phyloP scores from a whole-genome alignment of 129 eudicot genomes.

The Oenanthe sinensis region DNA sequence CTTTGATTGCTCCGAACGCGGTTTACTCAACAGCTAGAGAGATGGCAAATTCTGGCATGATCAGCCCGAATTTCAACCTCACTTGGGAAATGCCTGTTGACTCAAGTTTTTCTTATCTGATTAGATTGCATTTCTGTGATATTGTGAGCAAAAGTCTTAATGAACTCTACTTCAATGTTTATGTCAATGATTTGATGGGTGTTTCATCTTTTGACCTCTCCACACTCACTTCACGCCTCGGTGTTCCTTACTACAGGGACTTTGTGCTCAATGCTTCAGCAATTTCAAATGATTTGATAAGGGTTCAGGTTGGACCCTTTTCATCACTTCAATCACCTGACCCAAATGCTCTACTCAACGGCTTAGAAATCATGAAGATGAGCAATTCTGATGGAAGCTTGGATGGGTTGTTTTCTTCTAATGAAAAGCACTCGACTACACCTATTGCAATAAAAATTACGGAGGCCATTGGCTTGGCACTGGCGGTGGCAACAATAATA shows the following conservation, averaged over 20 bases:
- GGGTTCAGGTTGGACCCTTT: slow-evolving; percentile 72
- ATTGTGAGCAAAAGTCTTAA: slow-evolving; percentile 60
- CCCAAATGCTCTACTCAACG: slow-evolving; percentile 83
- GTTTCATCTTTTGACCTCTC: slow-evolving; percentile 71
- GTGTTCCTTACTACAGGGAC: slow-evolving; percentile 70
- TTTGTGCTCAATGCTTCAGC: slow-evolving; percentile 57
- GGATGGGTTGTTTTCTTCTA: slow-evolving; percentile 73
- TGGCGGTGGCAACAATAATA: slow-evolving; percentile 36
- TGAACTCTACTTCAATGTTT: slow-evolving; percentile 77
- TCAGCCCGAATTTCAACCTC: slow-evolving; percentile 56
- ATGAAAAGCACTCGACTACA: slow-evolving; percentile 17
- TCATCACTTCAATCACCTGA: slow-evolving; percentile 24
- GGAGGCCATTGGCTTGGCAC: slow-evolving; percentile 38
- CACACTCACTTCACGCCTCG: slow-evolving; percentile 50
- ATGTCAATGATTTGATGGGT: slow-evolving; percentile 50
- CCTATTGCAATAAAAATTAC: slow-evolving; percentile 22
- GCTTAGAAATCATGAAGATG: slow-evolving; percentile 90
- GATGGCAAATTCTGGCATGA: slow-evolving; percentile 68
- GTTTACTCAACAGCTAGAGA: slow-evolving; percentile 69
- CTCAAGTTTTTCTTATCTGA: slow-evolving; percentile 58
- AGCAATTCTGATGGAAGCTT: slow-evolving; percentile 63
- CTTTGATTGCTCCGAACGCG: slow-evolving; percentile 58
- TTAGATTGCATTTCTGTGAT: slow-evolving; percentile 85
- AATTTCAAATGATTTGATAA: slow-evolving; percentile 44
- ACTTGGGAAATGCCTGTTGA: slow-evolving; percentile 80